Evolutionary conservation across 2,329 filamentous ascomycete genomes (phyloP).

Genomic region (Stylonectria norvegica): DNA sequence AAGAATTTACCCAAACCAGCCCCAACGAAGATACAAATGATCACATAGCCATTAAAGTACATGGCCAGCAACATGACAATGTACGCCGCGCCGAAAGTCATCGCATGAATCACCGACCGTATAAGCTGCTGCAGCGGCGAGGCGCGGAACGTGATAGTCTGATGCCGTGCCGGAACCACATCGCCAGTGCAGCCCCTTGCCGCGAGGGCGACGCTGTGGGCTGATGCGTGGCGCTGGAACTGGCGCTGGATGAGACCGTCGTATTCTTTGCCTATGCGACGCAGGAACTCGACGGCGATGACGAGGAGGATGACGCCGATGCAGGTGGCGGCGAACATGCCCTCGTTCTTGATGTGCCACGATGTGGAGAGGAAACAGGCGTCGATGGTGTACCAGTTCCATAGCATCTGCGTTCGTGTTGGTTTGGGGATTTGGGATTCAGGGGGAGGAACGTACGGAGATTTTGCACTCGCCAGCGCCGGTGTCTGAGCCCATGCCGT

Average conservation of each 20-base stretch:
- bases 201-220: constrained; percentile 21
- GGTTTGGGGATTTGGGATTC: background rate
- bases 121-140: constrained; percentile 61
- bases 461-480: constrained; percentile 36
- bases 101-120: constrained; percentile 63
- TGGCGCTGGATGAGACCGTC: constrained; percentile 61
- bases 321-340: constrained; percentile 76
- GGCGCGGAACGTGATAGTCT: constrained; percentile 46
- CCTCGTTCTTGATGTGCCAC: constrained; percentile 69
- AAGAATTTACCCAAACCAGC: constrained; percentile 51
- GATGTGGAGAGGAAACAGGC: constrained; percentile 65
- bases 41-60: constrained; percentile 68
- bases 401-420: constrained; percentile 59
- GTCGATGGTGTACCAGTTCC: constrained; percentile 74
- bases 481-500: too few species aligned
- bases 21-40: constrained; percentile 69
- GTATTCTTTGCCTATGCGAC: constrained; percentile 68
- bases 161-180: constrained; percentile 19
- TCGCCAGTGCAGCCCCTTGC: constrained; percentile 20
- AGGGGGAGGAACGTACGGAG: constrained; percentile 22
- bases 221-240: constrained; percentile 34
- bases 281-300: constrained; percentile 66
- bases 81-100: constrained; percentile 72
- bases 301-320: constrained; percentile 72
- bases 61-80: constrained; percentile 68